Evolutionary conservation across 331 rosid species (phyloP).

Genomic region (Malus hybrid): DNA sequence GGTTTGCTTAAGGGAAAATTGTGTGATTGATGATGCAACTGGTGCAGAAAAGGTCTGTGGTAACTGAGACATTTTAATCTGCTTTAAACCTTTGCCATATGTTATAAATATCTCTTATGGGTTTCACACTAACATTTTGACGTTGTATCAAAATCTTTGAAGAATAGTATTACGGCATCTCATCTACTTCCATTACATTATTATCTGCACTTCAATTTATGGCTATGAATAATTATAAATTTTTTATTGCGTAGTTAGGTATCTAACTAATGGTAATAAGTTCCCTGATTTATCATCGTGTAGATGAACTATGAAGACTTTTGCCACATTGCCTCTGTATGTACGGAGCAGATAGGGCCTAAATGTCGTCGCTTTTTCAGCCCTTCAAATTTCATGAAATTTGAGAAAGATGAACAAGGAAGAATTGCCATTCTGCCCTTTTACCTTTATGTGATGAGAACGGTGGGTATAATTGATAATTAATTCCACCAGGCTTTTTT

Average conservation of each 20-base stretch:
- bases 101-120: neutral
- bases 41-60: slow-evolving; percentile 83
- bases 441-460: slow-evolving; percentile 98
- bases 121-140: neutral
- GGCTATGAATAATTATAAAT: neutral
- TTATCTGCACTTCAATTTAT: neutral
- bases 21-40: slow-evolving; percentile 96
- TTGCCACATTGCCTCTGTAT: slow-evolving; percentile 97
- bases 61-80: slow-evolving; percentile 1
- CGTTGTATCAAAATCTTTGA: neutral
- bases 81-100: neutral
- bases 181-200: neutral
- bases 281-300: slow-evolving; percentile 24
- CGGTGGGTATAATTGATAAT: slow-evolving; percentile 45
- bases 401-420: slow-evolving; percentile 98
- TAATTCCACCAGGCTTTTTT: neutral
- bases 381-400: slow-evolving; percentile 99
- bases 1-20: slow-evolving; percentile 94
- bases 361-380: slow-evolving; percentile 94
- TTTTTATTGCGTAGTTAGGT: neutral
- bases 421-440: slow-evolving; percentile 98
- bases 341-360: slow-evolving; percentile 97
- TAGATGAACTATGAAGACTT: slow-evolving; percentile 99
- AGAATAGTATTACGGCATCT: neutral
- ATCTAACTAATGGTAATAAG: slow-evolving; percentile 11